A percentile compares a stretch with the other conserved stretches of the same genome.
Evolutionary conservation across 306 rosid genomes (phyloP).

Genomic region (Sphenostylis stenocarpa): DNA sequence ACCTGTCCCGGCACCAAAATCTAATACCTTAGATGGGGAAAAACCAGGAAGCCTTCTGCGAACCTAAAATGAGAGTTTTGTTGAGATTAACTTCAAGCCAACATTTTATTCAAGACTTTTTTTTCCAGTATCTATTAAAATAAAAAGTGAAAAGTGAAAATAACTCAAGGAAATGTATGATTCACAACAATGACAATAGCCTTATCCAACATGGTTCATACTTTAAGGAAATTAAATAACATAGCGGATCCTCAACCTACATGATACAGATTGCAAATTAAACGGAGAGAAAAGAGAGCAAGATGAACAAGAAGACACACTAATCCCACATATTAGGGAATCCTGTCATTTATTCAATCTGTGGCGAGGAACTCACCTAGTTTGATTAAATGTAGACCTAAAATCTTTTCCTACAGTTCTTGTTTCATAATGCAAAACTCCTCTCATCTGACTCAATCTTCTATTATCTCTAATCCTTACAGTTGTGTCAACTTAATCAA

Average conservation of each 20-base stretch:
- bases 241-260: background rate
- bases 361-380: background rate
- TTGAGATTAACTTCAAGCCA: background rate
- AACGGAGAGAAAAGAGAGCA: background rate
- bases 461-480: slow-evolving; percentile 14
- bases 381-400: slow-evolving; percentile 23
- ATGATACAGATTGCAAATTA: background rate
- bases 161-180: background rate
- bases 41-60: slow-evolving; percentile 82
- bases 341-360: slow-evolving; percentile 11
- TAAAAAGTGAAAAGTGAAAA: slow-evolving; percentile 17
- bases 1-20: slow-evolving; percentile 96
- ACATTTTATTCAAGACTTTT: background rate
- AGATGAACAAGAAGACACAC: background rate
- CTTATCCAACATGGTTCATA: background rate
- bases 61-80: slow-evolving; percentile 44
- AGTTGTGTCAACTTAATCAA: slow-evolving; percentile 19
- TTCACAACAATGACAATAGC: background rate
- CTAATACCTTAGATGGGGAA: slow-evolving; percentile 74
- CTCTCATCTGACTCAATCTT: background rate
- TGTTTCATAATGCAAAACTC: background rate
- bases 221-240: slow-evolving; percentile 21
- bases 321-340: background rate
- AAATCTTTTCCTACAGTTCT: background rate
- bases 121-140: background rate